Percentiles rank a stretch among this genome's conserved stretches.
These are phyloP conservation scores for Colletotrichum gigasporum DNA, from an alignment of 2,329 filamentous ascomycete genomes.

Conservation along the genomic window DNA sequence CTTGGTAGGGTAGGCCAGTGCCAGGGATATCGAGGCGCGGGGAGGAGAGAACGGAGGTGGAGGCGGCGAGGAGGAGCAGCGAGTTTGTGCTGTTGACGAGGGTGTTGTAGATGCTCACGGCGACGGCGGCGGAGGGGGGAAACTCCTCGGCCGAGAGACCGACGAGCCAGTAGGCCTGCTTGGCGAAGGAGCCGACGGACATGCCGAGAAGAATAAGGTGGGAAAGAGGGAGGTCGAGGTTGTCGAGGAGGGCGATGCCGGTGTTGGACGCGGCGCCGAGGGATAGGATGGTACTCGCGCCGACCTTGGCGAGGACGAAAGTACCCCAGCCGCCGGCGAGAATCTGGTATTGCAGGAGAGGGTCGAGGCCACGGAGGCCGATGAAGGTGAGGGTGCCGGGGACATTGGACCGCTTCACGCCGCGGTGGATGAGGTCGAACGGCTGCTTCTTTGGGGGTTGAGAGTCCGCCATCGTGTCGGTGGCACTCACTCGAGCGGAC, in stretches of 20 bases:
- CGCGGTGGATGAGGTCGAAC: constrained; percentile 48
- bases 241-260: constrained; percentile 43
- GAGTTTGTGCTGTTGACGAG: constrained; percentile 64
- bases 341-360: constrained; percentile 43
- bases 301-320: constrained; percentile 55
- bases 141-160: constrained; percentile 60
- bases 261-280: constrained; percentile 47
- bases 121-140: constrained; percentile 48
- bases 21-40: constrained; percentile 33
- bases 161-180: constrained; percentile 65
- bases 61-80: constrained; percentile 60
- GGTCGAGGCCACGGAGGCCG: constrained; percentile 47
- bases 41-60: constrained; percentile 51
- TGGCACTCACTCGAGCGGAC: not conserved
- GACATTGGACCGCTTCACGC: constrained; percentile 44
- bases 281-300: constrained; percentile 52
- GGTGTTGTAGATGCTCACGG: constrained; percentile 62
- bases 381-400: constrained; percentile 49
- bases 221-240: constrained; percentile 58
- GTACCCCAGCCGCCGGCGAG: constrained; percentile 48
- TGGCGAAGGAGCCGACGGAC: constrained; percentile 59
- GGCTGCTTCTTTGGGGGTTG: constrained; percentile 1
- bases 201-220: constrained; percentile 61
- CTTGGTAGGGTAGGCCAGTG: constrained; percentile 34
- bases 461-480: constrained; percentile 13